A percentile compares a stretch with the other conserved stretches of the same genome.
Conservation (phyloP, 257 asterid genomes). For the Schizonepeta tenuifolia region DNA sequence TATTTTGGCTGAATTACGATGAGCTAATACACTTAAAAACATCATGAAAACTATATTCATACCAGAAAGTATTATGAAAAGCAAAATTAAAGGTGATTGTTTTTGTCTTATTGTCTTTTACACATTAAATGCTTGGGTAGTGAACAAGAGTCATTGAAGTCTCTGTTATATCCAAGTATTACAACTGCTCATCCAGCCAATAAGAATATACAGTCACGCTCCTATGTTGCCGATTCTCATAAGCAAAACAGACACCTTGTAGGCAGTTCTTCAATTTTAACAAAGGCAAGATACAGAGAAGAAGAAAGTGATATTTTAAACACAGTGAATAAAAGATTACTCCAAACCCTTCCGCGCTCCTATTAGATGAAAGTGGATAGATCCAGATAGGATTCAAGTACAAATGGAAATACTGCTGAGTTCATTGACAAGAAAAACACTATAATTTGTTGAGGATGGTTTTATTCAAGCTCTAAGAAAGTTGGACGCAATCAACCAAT, state of each 20-base stretch:
- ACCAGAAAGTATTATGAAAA: not conserved
- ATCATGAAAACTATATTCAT: not conserved
- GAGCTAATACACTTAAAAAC: conserved; percentile 15
- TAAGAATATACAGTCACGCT: not conserved
- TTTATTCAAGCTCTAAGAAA: conserved; percentile 16
- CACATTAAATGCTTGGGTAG: not conserved
- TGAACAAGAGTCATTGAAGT: conserved; percentile 2
- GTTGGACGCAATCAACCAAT: conserved; percentile 22
- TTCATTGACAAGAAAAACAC: conserved; percentile 13
- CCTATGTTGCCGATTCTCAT: not conserved
- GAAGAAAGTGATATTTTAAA: not conserved
- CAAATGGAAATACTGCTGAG: conserved; percentile 6
- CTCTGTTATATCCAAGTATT: not conserved
- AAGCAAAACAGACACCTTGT: not conserved
- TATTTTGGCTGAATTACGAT: not conserved
- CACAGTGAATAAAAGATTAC: not conserved
- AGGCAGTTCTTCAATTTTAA: not conserved
- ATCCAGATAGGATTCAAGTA: not conserved
- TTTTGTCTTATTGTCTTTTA: not conserved
- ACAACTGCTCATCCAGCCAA: not conserved
- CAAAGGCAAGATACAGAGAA: conserved; percentile 1
- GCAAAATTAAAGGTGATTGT: conserved; percentile 1
- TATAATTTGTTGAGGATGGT: not conserved
- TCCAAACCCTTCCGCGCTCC: not conserved
- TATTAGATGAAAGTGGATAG: conserved; percentile 1